Percentiles rank a stretch among this genome's conserved stretches.
Evolutionary conservation across 768 basidiomycete species (phyloP).

Genomic region (Chiua virens): DNA sequence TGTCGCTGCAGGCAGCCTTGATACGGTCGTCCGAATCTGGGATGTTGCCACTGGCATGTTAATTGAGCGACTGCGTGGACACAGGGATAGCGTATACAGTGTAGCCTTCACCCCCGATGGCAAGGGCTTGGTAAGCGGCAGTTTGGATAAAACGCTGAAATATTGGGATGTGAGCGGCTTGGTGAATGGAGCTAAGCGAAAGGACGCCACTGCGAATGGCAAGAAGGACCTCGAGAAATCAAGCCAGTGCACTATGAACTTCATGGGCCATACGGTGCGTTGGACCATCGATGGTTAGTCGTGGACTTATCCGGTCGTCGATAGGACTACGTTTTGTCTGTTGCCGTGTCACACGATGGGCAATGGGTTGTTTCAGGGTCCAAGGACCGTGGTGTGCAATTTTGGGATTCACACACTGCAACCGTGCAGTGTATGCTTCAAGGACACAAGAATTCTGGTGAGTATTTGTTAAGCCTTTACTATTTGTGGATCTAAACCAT

Average conservation of each 20-base stretch:
- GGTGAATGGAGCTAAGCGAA: slow-evolving; percentile 33
- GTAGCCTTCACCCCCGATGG: slow-evolving; percentile 94
- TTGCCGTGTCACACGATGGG: slow-evolving; percentile 87
- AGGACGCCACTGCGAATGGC: slow-evolving; percentile 39
- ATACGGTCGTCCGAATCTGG: slow-evolving; percentile 81
- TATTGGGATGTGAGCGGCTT: slow-evolving; percentile 70
- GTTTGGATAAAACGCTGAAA: slow-evolving; percentile 85
- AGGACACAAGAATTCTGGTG: slow-evolving; percentile 66
- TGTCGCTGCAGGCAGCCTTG: slow-evolving; percentile 69
- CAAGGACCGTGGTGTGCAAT: slow-evolving; percentile 95
- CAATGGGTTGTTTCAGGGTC: slow-evolving; percentile 94
- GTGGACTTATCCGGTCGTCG: neutral
- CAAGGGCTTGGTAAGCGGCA: slow-evolving; percentile 83
- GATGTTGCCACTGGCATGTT: slow-evolving; percentile 65
- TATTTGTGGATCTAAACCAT: slow-evolving; percentile 8
- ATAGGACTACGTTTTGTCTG: slow-evolving; percentile 71
- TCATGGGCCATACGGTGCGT: slow-evolving; percentile 82
- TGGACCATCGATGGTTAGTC: neutral
- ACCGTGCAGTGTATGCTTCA: slow-evolving; percentile 93
- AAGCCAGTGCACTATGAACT: slow-evolving; percentile 73
- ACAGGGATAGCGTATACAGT: slow-evolving; percentile 83
- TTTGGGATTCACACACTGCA: slow-evolving; percentile 80
- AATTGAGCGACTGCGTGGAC: slow-evolving; percentile 74
- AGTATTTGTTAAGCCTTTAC: slow-evolving; percentile 18
- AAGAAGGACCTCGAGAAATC: slow-evolving; percentile 51